Base-by-base conservation (phyloP, 2,329 filamentous ascomycete genomes). In the Mariannaea sp. region DNA sequence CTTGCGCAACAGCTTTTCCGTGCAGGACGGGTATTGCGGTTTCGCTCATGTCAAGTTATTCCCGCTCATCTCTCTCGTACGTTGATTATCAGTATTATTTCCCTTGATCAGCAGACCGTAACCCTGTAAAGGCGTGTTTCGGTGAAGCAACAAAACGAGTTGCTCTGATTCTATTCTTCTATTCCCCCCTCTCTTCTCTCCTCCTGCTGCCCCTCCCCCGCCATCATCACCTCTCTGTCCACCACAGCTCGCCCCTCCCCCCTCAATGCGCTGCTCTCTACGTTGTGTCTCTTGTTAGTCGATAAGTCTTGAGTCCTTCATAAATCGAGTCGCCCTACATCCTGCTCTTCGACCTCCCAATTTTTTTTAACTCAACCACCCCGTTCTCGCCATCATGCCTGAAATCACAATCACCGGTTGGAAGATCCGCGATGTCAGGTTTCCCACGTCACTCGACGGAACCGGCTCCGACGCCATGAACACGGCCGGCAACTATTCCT, bases 401-500 rank as follows among this genome's bases (percentile, higher is more conserved):
- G 82, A 86, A 64, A 79, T 90, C 65, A 89, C 84, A 53, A 89
- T 91, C 69, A 90, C 86, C 49, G 83, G 85, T 58, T 90, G 85
- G 78, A 77, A 76, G 61, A 88, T 86, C 54, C 81, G 86, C 68
- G 88, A 91, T 76, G 86, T 91, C 70, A 84, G 88, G 64, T 91
- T 91, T 71, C 88, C 88, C 72, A 97, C 92, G n/a, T 96, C 92
- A 33, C 85, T 97, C 56, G 91, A 96, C 75, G 94, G 93, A 77
- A 96, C 91, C n/a, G 92, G 92, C 66, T 95, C 90, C 7, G 92
- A 97, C 82, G 92, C 91, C 68, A 97, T 96, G 92, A 96, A 97
- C 70, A 89, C 90, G 3, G 91, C 92, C 2, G 89, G 91, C 57
- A 91, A 96, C 74, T 96, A 96, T 76, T 96, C 91, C 1, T 82